Conservation (phyloP, 805 yeast species). For the Candida pseudofarinosa region DNA sequence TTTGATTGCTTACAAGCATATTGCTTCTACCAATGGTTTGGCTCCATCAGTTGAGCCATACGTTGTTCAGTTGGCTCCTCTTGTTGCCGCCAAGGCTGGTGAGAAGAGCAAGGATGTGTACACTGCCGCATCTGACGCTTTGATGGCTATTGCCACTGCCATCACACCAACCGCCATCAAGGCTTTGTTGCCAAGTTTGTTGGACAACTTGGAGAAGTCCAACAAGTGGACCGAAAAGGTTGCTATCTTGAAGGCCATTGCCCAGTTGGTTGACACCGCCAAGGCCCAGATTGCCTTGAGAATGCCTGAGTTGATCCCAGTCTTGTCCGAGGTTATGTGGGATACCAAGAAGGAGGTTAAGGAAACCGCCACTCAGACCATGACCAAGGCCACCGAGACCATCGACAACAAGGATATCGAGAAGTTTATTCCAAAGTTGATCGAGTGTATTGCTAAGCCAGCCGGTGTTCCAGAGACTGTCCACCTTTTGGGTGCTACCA, state of each 20-base stretch:
- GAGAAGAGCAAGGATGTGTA: constrained; percentile 81
- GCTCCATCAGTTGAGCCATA: constrained; percentile 95
- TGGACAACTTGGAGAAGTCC: constrained; percentile 61
- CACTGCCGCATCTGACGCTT: constrained; percentile 71
- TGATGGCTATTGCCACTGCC: constrained; percentile 71
- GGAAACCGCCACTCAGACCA: constrained; percentile 92
- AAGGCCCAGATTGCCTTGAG: constrained; percentile 95
- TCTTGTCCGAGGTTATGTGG: constrained; percentile 99
- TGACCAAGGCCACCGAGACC: constrained; percentile 94
- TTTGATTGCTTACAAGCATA: constrained; percentile 77
- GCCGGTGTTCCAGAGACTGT: constrained; percentile 98
- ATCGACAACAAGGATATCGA: constrained; percentile 99
- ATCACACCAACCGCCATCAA: constrained; percentile 93
- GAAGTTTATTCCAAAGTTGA: constrained; percentile 97
- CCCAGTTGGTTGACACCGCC: constrained; percentile 89
- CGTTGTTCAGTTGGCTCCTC: constrained; percentile 72
- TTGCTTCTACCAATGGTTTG: constrained; percentile 74
- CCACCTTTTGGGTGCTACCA: constrained; percentile 98
- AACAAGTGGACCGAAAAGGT: constrained; percentile 99
- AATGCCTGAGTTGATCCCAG: constrained; percentile 99
- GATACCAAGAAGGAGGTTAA: constrained; percentile 98
- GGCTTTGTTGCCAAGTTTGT: constrained; percentile 78
- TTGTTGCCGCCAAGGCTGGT: constrained; percentile 76
- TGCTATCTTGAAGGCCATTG: constrained; percentile 78
- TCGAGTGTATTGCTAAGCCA: constrained; percentile 95